Percentiles rank a stretch among this genome's conserved stretches.
Evolutionary conservation across 208 protist species (phyloP).

Genomic region (Crithidia mellificae): DNA sequence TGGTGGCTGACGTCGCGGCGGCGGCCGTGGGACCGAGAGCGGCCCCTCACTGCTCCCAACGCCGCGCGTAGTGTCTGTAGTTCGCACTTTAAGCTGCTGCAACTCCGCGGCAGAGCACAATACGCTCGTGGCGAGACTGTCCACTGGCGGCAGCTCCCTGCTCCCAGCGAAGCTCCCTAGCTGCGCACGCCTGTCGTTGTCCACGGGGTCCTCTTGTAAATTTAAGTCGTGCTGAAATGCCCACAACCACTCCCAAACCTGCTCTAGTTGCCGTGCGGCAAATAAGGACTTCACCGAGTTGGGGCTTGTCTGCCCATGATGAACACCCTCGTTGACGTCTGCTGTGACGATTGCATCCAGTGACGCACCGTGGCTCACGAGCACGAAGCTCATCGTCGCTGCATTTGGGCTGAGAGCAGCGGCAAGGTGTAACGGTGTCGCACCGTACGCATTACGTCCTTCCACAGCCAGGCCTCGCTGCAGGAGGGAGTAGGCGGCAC

Average conservation of each 20-base stretch:
- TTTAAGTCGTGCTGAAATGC: not conserved
- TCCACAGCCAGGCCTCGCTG: conserved; percentile 42
- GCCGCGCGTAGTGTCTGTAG: not conserved
- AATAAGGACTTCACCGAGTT: conserved; percentile 41
- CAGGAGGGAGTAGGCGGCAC: conserved; percentile 39
- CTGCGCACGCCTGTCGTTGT: not conserved
- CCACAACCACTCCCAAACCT: conserved; percentile 22
- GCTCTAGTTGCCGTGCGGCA: conserved; percentile 13
- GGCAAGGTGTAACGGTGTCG: conserved; percentile 65
- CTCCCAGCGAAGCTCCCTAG: not conserved
- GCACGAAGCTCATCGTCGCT: conserved; percentile 32
- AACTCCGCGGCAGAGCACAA: conserved; percentile 1
- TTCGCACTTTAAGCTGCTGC: not conserved
- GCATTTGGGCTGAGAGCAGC: conserved; percentile 48
- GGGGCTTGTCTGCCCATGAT: not conserved
- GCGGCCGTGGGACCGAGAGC: conserved; percentile 1
- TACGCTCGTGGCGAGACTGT: not conserved
- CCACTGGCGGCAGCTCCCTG: not conserved
- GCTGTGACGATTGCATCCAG: not conserved
- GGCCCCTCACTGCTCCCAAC: not conserved
- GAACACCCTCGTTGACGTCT: not conserved
- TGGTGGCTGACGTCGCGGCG: not conserved
- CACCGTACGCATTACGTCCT: conserved; percentile 39
- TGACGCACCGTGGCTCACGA: conserved; percentile 60
- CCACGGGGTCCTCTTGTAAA: too few species aligned